Base-by-base conservation (phyloP, 73 alveolate species). In the Urostyla sp. region DNA sequence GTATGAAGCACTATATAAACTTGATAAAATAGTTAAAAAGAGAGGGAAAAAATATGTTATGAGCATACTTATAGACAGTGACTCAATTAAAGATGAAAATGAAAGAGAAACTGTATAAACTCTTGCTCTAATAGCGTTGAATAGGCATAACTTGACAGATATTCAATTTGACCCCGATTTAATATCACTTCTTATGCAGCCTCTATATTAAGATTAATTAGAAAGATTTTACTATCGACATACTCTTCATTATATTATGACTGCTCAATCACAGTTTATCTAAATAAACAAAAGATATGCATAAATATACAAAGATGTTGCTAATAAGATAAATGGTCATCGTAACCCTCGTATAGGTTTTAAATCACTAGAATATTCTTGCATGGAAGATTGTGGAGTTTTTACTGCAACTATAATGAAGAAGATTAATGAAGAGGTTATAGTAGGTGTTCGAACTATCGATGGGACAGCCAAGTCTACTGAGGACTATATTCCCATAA, bases 381-480 rank as follows among this genome's bases (percentile, higher is more conserved):
- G 69, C 11, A 72, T 80, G 15, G 91, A 83, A 34, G 27, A 51
- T 21, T 38, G 63, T 34, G 91, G 91, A 16, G 56, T 43, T 21
- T 52, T 83, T 46, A 52, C 57, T n/a, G 77, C 73, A 11, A 51
- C 73, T 32, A 73, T 83, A 18, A 23, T 61, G 26, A 69, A 73
- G 55, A 83, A 83, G 49, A 26, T 87, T 15, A 34, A 60, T 13
- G 79, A 63, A 40, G 79, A 63, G 37, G 31, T 83, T 31, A 36
- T n/a, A 6, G 82, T 83, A 13, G 91, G 91, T 11, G 75, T 83
- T 31, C 27, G 91, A 27, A 83, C 91, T 10, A 49, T 83, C 10
- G 91, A 83, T 38, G 91, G 87, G 13, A 73, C 91, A 18, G 91
- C 91, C 0, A 55, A 37, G 7, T 61, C 74, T 8, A 63, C 66